Evolutionary conservation across 441 rosid genomes (phyloP), one percentile per base, ranked within the genome.

Genomic region (Mallotus repandus): DNA sequence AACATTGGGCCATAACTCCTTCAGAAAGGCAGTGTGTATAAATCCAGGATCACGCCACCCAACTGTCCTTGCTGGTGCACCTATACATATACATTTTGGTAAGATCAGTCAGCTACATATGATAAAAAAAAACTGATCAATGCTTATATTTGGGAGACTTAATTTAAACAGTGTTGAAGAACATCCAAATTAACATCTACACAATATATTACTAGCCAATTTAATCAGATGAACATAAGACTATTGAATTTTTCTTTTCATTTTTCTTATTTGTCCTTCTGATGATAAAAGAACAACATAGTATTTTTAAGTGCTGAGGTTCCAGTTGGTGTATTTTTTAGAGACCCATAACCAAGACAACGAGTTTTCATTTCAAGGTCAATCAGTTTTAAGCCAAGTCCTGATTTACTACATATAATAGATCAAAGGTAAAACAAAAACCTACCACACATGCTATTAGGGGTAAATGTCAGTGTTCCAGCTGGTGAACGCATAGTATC

Each of bases 1-100:
- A 72, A 73, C 32, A 41, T 89, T 88, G 69, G 97, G 97, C 97
- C 94, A 93, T 62, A 93, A 69, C 66, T 86, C 91, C 81, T 86
- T 87, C 80, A 93, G 83, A 67, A 91, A 90, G 75, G 91, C 74
- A 46, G 98, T 90, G 80, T 93, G 98, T 77, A 88, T 86, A 74
- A 76, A 90, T 81, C 98, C 97, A 8, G 97, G 97, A 89, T 93
- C 96, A 75, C 97, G 91, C 96, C 98, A 93, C 74, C 98, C 98
- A 6, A 91, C 94, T 2, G 96, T 91, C 63, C 93, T 89, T 45
- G 98, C 98, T 54, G 98, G 98, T 58, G 87, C 87, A 82, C 87
- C 92, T 89, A 25, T 50, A 32, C 72, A 65, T 19, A 45, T 41
- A 49, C 65, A 67, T 70, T 29, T 70, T 58, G 65, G 66, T 11